phyloP scores from a whole-genome alignment of 2,329 filamentous ascomycete species.

The Ustulina deusta region DNA sequence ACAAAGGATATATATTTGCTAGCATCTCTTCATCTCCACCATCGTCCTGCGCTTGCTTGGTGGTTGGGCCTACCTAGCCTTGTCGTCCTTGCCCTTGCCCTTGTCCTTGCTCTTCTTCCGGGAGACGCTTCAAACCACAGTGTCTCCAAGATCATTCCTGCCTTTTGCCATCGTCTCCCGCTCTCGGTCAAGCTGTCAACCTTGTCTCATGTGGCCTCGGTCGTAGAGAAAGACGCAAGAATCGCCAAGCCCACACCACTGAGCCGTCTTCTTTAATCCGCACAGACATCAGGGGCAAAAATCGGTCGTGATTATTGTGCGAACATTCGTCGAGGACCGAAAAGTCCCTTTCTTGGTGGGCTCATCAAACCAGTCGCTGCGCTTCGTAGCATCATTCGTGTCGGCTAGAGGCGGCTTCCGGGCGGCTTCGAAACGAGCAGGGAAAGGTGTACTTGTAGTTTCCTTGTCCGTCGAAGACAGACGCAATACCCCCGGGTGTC shows the following conservation, averaged over 20 bases:
- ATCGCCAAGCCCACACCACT: neutral
- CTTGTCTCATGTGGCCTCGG: neutral
- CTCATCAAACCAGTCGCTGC: constrained; percentile 2
- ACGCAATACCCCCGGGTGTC: neutral
- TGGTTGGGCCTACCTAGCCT: neutral
- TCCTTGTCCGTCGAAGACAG: neutral
- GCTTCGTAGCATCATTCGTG: neutral
- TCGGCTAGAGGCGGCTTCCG: neutral
- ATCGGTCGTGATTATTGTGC: neutral
- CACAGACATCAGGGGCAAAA: neutral
- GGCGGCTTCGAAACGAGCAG: neutral
- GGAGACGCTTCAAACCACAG: neutral
- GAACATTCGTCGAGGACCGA: neutral
- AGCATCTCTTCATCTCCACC: neutral
- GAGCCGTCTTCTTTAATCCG: neutral
- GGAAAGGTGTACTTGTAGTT: neutral
- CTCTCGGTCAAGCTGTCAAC: neutral
- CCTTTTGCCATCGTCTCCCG: neutral
- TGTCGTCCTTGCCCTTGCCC: neutral
- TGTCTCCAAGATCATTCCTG: neutral
- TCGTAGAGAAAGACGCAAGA: neutral
- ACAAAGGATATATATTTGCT: constrained; percentile 1
- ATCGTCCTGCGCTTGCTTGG: neutral
- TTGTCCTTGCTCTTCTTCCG: constrained; percentile 2
- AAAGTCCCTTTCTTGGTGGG: neutral